Percentiles rank a stretch among this genome's conserved stretches.
These are phyloP conservation scores for Gymnopilus dilepis DNA, from an alignment of 768 basidiomycete genomes.

Conservation along the genomic window DNA sequence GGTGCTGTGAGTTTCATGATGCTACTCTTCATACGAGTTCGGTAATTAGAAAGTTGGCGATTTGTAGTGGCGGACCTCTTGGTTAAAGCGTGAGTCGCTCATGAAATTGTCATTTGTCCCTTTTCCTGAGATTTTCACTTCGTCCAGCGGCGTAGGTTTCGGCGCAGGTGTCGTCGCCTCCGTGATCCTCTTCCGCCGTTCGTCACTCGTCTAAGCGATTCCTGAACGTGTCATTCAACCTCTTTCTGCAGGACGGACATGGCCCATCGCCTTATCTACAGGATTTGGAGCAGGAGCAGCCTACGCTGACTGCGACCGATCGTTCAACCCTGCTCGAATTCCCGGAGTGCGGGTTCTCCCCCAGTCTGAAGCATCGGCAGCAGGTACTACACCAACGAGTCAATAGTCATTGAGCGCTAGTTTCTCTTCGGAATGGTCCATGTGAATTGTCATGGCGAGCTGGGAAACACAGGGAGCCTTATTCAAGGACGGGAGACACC, in stretches of 20 bases:
- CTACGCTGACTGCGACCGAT: conserved; percentile 91
- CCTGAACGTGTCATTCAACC: conserved; percentile 9
- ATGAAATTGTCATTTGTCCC: not conserved
- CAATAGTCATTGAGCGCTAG: conserved; percentile 30
- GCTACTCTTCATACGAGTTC: not conserved
- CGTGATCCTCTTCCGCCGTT: conserved; percentile 90
- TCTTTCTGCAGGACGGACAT: conserved; percentile 74
- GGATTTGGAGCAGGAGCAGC: conserved; percentile 89
- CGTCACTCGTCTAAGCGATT: conserved; percentile 39
- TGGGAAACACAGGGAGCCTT: not conserved
- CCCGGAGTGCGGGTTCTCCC: conserved; percentile 81
- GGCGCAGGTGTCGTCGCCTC: conserved; percentile 88
- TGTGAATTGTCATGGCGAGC: not conserved
- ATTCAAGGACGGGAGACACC: not conserved
- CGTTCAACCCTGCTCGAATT: conserved; percentile 90
- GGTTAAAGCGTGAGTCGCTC: conserved; percentile 76
- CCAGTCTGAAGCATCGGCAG: conserved; percentile 33
- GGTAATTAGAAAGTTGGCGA: conserved; percentile 13
- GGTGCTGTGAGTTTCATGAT: conserved; percentile 67
- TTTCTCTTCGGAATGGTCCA: not conserved
- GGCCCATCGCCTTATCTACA: conserved; percentile 86
- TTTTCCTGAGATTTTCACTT: conserved; percentile 13
- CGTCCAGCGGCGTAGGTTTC: conserved; percentile 81
- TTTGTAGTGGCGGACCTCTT: conserved; percentile 46
- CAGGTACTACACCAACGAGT: conserved; percentile 8